Conservation (phyloP, 2,329 filamentous ascomycete genomes). For the Davidsoniella neocaledoniae region DNA sequence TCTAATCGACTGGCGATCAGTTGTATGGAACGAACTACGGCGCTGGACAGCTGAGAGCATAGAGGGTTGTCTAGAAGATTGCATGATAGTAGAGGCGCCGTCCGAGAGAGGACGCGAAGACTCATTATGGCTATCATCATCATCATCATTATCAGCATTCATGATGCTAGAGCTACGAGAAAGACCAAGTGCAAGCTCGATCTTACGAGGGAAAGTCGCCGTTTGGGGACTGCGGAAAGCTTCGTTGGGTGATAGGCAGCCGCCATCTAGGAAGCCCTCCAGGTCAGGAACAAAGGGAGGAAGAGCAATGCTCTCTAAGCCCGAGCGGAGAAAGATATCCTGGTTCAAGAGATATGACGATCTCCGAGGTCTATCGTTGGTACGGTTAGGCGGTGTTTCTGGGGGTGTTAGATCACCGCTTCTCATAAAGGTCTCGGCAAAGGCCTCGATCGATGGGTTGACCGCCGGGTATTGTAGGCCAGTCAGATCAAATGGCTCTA, state of each 20-base stretch:
- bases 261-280: constrained; percentile 15
- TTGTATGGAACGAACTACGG: constrained; percentile 44
- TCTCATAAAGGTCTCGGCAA: constrained; percentile 34
- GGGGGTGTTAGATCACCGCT: constrained; percentile 42
- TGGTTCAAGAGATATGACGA: constrained; percentile 40
- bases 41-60: constrained; percentile 26
- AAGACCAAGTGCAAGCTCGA: constrained; percentile 1
- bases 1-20: constrained; percentile 32
- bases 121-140: not conserved
- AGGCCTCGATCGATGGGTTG: constrained; percentile 33
- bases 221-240: constrained; percentile 10
- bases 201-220: constrained; percentile 4
- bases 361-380: constrained; percentile 30
- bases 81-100: constrained; percentile 7
- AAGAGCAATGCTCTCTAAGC: constrained; percentile 21
- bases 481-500: constrained; percentile 36
- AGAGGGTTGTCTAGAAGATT: constrained; percentile 1
- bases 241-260: constrained; percentile 9
- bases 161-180: not conserved
- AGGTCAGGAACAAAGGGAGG: constrained; percentile 33
- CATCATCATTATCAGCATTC: not conserved
- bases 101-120: constrained; percentile 1
- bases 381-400: constrained; percentile 36
- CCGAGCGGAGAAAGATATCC: constrained; percentile 16
- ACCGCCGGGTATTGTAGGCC: constrained; percentile 30